Evolutionary conservation across 805 yeast genomes (phyloP).

Genomic region (Candida khao-thaluensis): DNA sequence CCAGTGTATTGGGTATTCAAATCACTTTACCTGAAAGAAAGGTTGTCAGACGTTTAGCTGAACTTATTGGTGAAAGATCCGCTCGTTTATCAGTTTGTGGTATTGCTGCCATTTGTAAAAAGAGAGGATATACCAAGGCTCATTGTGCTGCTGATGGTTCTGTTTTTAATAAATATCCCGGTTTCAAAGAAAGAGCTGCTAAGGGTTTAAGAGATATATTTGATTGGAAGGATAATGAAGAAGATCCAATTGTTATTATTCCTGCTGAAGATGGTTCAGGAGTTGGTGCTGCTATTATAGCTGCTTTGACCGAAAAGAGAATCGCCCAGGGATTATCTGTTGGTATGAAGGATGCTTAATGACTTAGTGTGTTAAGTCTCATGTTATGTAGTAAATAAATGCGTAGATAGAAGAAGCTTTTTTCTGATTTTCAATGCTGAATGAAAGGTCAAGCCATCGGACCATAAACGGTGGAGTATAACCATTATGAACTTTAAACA

Average conservation of each 20-base stretch:
- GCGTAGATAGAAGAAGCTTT: too few relatives aligned
- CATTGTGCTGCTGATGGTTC: slow-evolving; percentile 98
- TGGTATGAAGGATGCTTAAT: slow-evolving; percentile 35
- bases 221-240: slow-evolving; percentile 60
- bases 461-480: too few relatives aligned
- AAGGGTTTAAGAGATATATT: slow-evolving; percentile 84
- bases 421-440: too few relatives aligned
- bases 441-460: too few relatives aligned
- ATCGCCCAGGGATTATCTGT: slow-evolving; percentile 66
- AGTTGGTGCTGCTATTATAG: slow-evolving; percentile 98
- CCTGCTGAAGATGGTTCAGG: slow-evolving; percentile 99
- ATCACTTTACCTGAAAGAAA: slow-evolving; percentile 79
- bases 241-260: slow-evolving; percentile 80
- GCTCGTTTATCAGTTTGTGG: slow-evolving; percentile 93
- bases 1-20: slow-evolving; percentile 53
- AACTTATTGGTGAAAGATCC: slow-evolving; percentile 86
- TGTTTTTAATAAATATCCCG: slow-evolving; percentile 91
- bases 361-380: too few relatives aligned
- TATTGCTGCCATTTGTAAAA: slow-evolving; percentile 88
- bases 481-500: too few relatives aligned
- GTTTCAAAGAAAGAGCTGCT: slow-evolving; percentile 86
- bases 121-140: slow-evolving; percentile 72
- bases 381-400: neutral
- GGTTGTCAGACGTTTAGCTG: slow-evolving; percentile 78
- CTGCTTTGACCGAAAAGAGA: slow-evolving; percentile 88